A percentile compares a stretch with the other conserved stretches of the same genome.
phyloP scores from a whole-genome alignment of 805 yeast species.

The Myxozyma geophila region DNA sequence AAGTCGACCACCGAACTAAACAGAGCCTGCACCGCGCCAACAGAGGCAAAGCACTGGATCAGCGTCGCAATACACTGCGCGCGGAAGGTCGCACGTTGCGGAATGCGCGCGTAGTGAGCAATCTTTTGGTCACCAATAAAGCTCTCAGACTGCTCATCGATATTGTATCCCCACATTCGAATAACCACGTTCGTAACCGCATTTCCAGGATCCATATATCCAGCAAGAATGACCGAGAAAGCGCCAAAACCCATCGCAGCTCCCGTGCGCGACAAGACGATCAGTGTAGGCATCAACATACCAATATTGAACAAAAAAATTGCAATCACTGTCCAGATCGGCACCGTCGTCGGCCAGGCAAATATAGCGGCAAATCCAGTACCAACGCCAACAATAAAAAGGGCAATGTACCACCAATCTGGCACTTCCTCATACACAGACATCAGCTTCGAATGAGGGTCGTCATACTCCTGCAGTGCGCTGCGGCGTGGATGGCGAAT shows the following conservation, averaged over 20 bases:
- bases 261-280: conserved; percentile 46
- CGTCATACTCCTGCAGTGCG: conserved; percentile 46
- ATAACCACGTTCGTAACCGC: conserved; percentile 58
- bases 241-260: conserved; percentile 49
- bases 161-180: conserved; percentile 60
- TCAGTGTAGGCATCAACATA: conserved; percentile 43
- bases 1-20: conserved; percentile 22
- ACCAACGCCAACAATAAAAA: conserved; percentile 52
- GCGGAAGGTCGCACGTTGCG: conserved; percentile 51
- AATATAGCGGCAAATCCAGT: conserved; percentile 50
- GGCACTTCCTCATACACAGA: conserved; percentile 48
- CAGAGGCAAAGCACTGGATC: conserved; percentile 18
- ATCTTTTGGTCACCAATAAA: conserved; percentile 61
- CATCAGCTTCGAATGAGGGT: conserved; percentile 27
- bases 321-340: conserved; percentile 40
- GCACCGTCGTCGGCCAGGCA: conserved; percentile 47
- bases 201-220: conserved; percentile 52
- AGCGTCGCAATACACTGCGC: conserved; percentile 40
- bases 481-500: conserved; percentile 37
- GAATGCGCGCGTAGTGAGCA: conserved; percentile 56
- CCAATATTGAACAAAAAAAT: conserved; percentile 43
- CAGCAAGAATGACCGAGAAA: conserved; percentile 35
- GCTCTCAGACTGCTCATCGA: conserved; percentile 66
- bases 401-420: conserved; percentile 53
- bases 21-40: conserved; percentile 24